A percentile compares a stretch with the other conserved stretches of the same genome.
These are phyloP conservation scores for Cyanidiococcus yangmingshanensis DNA, from an alignment of 23 red algal species.

Conservation along the genomic window DNA sequence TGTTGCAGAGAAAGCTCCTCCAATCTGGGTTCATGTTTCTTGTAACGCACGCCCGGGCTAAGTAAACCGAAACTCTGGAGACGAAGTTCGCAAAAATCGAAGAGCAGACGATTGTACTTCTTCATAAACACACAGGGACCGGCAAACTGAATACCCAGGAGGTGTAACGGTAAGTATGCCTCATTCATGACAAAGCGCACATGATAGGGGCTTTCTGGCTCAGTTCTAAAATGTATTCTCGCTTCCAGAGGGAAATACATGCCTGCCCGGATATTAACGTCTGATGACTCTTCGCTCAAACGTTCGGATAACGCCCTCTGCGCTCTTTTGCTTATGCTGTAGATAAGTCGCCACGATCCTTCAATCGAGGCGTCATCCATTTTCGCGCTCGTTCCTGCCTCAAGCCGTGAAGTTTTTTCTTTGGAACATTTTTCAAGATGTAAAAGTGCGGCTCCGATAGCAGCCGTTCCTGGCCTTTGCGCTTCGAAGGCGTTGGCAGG, in stretches of 20 bases:
- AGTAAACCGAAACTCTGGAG: neutral
- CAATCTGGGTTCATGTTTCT: neutral
- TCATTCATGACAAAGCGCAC: neutral
- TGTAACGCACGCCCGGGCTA: neutral
- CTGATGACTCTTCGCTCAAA: neutral
- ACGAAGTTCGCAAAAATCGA: neutral
- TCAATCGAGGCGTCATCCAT: neutral
- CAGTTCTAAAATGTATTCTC: neutral
- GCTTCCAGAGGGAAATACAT: neutral
- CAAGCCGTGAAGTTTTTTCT: neutral
- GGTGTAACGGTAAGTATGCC: neutral
- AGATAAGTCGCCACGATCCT: neutral
- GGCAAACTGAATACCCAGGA: constrained; percentile 4
- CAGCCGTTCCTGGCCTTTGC: neutral
- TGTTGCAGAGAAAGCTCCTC: neutral
- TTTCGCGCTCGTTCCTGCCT: neutral
- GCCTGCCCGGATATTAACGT: neutral
- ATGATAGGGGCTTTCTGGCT: neutral
- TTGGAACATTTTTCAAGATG: neutral
- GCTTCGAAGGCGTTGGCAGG: neutral
- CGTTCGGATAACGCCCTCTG: neutral
- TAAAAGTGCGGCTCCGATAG: neutral
- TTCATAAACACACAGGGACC: neutral
- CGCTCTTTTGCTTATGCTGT: neutral
- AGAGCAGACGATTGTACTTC: neutral